These are phyloP conservation scores for Beta lomatogona DNA, from an alignment of 179 eudicot genomes.

Conservation along the genomic window DNA sequence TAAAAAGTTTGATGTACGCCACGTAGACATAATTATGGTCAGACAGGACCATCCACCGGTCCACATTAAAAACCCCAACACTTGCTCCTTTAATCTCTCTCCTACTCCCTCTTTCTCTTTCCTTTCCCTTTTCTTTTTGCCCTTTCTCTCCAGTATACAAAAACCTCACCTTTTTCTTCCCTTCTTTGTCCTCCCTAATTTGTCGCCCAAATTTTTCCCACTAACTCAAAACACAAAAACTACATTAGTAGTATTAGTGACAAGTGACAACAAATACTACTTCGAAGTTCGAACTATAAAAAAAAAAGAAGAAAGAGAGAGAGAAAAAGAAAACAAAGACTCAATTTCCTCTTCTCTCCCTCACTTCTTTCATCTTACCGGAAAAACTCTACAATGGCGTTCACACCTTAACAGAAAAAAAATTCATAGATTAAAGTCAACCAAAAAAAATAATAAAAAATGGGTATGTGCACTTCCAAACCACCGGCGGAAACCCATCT, in stretches of 20 bases:
- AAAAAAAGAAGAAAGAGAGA: no score
- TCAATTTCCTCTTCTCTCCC: not conserved
- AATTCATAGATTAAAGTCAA: not conserved
- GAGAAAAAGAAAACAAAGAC: not conserved
- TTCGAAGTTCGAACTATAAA: no score
- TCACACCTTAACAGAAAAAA: not conserved
- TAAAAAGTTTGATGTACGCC: conserved; percentile 8
- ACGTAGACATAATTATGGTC: conserved; percentile 23
- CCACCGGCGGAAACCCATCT: conserved; percentile 37
- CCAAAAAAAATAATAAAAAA: not conserved
- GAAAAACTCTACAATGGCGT: conserved; percentile 5
- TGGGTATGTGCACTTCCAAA: conserved; percentile 69
- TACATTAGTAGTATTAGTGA: not conserved
- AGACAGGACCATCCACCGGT: conserved; percentile 36
- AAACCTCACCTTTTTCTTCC: not conserved
- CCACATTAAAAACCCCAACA: conserved; percentile 27
- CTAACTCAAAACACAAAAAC: not conserved
- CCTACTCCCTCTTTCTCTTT: not conserved
- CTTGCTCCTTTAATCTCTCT: conserved; percentile 8
- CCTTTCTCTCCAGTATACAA: no score
- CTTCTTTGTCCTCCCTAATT: not conserved
- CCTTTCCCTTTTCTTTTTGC: not conserved
- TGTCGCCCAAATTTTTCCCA: conserved; percentile 7
- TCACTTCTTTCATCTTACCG: not conserved
- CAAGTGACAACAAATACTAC: not conserved